Base-by-base conservation (phyloP, 176 grass and related monocot genomes). In the Saccharum officinarum region DNA sequence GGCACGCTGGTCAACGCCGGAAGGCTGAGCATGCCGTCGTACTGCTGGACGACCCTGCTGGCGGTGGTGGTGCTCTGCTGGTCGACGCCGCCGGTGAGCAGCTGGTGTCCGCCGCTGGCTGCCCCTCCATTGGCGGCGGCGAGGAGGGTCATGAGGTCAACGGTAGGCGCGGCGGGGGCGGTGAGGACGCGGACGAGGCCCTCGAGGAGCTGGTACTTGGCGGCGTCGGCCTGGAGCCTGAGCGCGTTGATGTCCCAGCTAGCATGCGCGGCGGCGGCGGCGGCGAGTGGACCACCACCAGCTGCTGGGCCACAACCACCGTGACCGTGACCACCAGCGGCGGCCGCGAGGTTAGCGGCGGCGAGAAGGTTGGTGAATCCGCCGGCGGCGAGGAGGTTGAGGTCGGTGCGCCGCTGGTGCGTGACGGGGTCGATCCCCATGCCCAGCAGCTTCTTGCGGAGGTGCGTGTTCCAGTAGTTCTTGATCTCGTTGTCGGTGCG, bases 401-500 rank as follows among this genome's bases (percentile, higher is more conserved):
- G 92, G 47, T 98, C 92, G 31, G 92, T 77, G 40, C 92, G 82
- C 0, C 89, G 95, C 14, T 83, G 86, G 87, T 98, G 95, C 7
- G 95, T 98, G 75, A 98, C 91, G 1, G 95, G 95, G 82, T 98
- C 95, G 47, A 98, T 98, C 5, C 92, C 95, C 85, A 91, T 91
- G 34, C 41, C 45, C 0, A 98, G 91, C 3, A 98, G 95, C 85
- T 92, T 94, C 89, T 98, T 98, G 50, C 92, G 80, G 1, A 98
- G 89, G 61, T 98, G 92, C 0, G 95, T 98, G 83, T 98, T 98
- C 95, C 95, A 97, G 82, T 95, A 97, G 79, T 97, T 97, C 84
- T 97, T 97, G 82, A 97, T 93, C 88, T 95, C 92, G 44, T 97
- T 97, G 69, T 94, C 95, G 0, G 95, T 97, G 8, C 95, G 74